Conservation (phyloP, 1,139 yeast species). For the Pichia sp. region DNA sequence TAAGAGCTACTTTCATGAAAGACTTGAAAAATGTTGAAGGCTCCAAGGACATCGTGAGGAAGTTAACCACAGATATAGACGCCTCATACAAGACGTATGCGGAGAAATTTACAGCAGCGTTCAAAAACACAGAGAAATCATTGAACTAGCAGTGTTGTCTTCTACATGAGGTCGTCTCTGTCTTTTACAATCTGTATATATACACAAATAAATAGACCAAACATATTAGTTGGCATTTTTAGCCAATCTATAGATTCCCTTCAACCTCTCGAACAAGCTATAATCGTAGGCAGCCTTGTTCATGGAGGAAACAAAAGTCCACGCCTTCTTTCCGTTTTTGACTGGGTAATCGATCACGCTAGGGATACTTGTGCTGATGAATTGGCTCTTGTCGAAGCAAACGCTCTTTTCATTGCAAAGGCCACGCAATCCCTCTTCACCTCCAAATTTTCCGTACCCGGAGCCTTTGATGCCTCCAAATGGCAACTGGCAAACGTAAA, state of each 20-base stretch:
- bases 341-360: slow-evolving; percentile 89
- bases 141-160: not conserved
- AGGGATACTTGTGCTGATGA: slow-evolving; percentile 80
- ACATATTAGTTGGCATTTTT: slow-evolving; percentile 29
- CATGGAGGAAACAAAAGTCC: slow-evolving; percentile 79
- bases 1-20: slow-evolving; percentile 61
- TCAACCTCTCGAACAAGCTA: slow-evolving; percentile 63
- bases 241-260: slow-evolving; percentile 52
- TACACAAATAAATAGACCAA: not conserved
- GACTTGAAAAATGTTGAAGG: slow-evolving; percentile 54
- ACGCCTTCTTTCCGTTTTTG: slow-evolving; percentile 71
- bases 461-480: slow-evolving; percentile 92
- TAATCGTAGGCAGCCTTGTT: slow-evolving; percentile 84
- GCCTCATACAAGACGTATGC: slow-evolving; percentile 60
- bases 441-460: slow-evolving; percentile 96
- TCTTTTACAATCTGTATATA: slow-evolving; percentile 3
- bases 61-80: slow-evolving; percentile 57
- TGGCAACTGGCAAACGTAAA: slow-evolving; percentile 90
- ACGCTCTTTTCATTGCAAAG: slow-evolving; percentile 81
- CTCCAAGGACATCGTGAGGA: slow-evolving; percentile 53
- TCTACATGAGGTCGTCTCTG: not conserved
- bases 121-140: slow-evolving; percentile 55
- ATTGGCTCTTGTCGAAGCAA: slow-evolving; percentile 76
- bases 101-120: slow-evolving; percentile 53
- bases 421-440: slow-evolving; percentile 91